Evolutionary conservation across 768 basidiomycete species (phyloP).

Genomic region (Naganishia randhawae): DNA sequence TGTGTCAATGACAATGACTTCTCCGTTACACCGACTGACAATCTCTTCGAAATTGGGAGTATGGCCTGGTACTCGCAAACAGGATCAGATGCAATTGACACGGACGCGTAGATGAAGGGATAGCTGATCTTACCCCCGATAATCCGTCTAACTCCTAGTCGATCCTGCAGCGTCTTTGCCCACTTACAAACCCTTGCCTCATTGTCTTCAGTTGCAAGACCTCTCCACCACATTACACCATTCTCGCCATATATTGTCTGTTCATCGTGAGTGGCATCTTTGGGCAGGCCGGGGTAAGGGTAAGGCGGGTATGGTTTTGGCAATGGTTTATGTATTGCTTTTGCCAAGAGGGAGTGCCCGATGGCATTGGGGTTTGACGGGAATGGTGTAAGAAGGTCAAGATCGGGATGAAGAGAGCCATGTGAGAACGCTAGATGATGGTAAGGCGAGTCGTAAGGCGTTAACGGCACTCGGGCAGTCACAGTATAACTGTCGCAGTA

Average conservation of each 20-base stretch:
- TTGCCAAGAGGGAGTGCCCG: conserved; percentile 64
- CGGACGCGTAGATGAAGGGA: background rate
- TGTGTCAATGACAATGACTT: conserved; percentile 92
- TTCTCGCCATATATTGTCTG: conserved; percentile 66
- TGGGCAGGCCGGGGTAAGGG: conserved; percentile 62
- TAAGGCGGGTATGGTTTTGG: conserved; percentile 75
- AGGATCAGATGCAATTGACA: background rate
- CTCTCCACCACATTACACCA: conserved; percentile 92
- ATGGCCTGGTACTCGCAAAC: conserved; percentile 58
- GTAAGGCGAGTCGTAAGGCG: conserved; percentile 50
- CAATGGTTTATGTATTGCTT: conserved; percentile 67
- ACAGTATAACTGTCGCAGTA: conserved; percentile 40
- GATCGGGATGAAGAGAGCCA: conserved; percentile 78
- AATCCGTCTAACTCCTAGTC: conserved; percentile 76
- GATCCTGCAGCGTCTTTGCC: conserved; percentile 66
- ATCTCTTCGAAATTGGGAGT: conserved; percentile 90
- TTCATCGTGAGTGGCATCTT: conserved; percentile 65
- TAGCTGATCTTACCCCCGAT: conserved; percentile 54
- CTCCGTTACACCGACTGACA: conserved; percentile 80
- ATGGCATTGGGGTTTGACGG: conserved; percentile 77
- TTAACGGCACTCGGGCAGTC: conserved; percentile 54
- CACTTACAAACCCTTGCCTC: conserved; percentile 62
- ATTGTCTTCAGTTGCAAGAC: conserved; percentile 77
- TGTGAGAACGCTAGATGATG: conserved; percentile 86
- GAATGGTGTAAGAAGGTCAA: conserved; percentile 67